Evolutionary conservation across 768 basidiomycete genomes (phyloP).

Genomic region (Sarcodon aspratus): DNA sequence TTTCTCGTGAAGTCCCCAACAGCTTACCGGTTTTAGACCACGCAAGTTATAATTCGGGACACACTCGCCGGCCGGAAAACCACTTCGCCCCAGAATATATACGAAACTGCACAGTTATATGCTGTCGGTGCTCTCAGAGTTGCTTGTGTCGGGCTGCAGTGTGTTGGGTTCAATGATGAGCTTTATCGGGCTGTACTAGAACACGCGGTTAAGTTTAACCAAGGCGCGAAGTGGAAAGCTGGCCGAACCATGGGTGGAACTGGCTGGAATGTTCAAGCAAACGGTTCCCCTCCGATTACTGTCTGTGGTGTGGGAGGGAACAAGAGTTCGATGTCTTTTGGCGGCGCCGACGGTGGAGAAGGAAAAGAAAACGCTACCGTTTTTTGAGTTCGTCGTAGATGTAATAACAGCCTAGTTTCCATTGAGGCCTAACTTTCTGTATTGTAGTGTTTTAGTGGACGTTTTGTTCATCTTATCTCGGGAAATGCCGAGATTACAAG

Average conservation of each 20-base stretch:
- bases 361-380: no score
- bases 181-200: slow-evolving; percentile 59
- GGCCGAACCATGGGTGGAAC: neutral
- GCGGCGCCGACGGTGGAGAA: no score
- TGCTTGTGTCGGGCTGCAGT: slow-evolving; percentile 65
- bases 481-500: neutral
- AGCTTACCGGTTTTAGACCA: slow-evolving; percentile 32
- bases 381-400: no score
- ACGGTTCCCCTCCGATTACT: neutral
- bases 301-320: neutral
- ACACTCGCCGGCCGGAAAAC: slow-evolving; percentile 64
- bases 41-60: slow-evolving; percentile 57
- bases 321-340: neutral
- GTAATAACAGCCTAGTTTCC: no score
- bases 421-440: no score
- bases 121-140: slow-evolving; percentile 60
- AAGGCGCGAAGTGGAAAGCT: neutral
- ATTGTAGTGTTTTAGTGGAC: no score
- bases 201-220: slow-evolving; percentile 36
- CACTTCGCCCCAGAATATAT: slow-evolving; percentile 65
- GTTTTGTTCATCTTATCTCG: no score
- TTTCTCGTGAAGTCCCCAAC: neutral
- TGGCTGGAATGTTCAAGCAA: neutral
- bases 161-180: slow-evolving; percentile 61
- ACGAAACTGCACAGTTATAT: slow-evolving; percentile 67